Evolutionary conservation across 495 filamentous ascomycete genomes (phyloP), one percentile per base, ranked within the genome.

Genomic region (Haplographium delicatum): DNA sequence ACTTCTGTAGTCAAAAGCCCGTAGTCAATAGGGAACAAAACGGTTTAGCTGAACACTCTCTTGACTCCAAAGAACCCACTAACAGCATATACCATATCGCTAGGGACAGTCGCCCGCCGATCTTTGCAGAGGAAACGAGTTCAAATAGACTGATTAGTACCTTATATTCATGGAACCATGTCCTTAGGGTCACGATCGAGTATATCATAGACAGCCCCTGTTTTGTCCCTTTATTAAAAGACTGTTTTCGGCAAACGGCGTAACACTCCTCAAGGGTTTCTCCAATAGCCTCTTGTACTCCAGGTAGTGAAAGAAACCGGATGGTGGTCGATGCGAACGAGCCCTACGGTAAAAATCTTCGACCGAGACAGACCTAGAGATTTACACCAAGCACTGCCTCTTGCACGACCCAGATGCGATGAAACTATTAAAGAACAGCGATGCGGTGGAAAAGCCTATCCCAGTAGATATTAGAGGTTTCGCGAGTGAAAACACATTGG

Each of bases 21-120:
- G n/a, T n/a, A n/a, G n/a, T n/a, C n/a, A n/a, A n/a, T n/a, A n/a
- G n/a, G n/a, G n/a, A n/a, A n/a, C n/a, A n/a, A n/a, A n/a, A n/a
- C n/a, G n/a, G n/a, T n/a, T n/a, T n/a, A n/a, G n/a, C n/a, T n/a
- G n/a, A n/a, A n/a, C n/a, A n/a, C n/a, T n/a, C n/a, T n/a, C n/a
- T n/a, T n/a, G n/a, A n/a, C n/a, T n/a, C 44, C 44, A 47, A 47
- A 47, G 28, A 47, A 19, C 11, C 44, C 44, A 33, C 8, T 19
- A 2, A 47, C 25, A 23, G 25, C 44, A 33, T 47, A 33, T 11
- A 47, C n/a, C 19, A 4, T 47, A 16, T 47, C 44, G 28, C 15
- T 22, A n/a, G 13, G 8, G 20, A 47, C 26, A 2, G 44, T 33
- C 1, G 44, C 3, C 7, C 10, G 26, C 16, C 10, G 20, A 22